Base-by-base conservation (phyloP, 257 asterid species). In the Rhazya stricta region DNA sequence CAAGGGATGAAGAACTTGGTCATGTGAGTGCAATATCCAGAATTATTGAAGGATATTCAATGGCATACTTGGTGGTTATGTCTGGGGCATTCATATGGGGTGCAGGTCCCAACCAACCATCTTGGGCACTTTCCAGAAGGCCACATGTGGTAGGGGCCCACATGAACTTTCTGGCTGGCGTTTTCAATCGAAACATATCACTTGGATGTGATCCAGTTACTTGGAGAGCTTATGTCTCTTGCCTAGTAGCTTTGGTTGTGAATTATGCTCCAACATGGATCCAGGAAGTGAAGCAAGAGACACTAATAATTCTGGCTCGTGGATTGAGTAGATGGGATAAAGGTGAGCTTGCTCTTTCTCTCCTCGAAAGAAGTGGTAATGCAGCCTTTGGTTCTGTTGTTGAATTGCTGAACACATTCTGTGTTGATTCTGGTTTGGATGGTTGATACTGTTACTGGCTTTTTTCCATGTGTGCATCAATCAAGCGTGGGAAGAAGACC, bases 41-140 rank as follows among this genome's bases (percentile, higher is more conserved):
- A 53, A 53, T 53, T 19, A 53, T 75, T 30, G 73, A 65, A 23
- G 79, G 79, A 37, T 75, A 66, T 27, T 72, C 74, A 19, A 69
- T 75, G 72, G 79, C 74, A 29, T 67, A 67, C 68, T 75, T 75
- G 53, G 58, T 69, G 12, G 79, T 75, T 5, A 60, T 75, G 19
- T 66, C 79, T 15, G 79, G 79, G 61, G 60, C 73, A 29, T 56
- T 75, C 18, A 54, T 69, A 23, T 75, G 79, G 79, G 79, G 74
- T 6, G 21, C 68, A 29, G 74, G 70, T 53, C 21, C 67, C 34
- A 53, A 53, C 4, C 58, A 21, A 53, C 60, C 74, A 36, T 75
- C 79, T 1, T 51, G 54, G 41, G 43, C 74, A 39, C 60, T 30
- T 37, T 63, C 50, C 54, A 46, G 74, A 41, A 27, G 79, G 41